These are phyloP conservation scores for Heterobasidion irregulare DNA, from an alignment of 1,284 basidiomycete genomes.

Conservation along the genomic window DNA sequence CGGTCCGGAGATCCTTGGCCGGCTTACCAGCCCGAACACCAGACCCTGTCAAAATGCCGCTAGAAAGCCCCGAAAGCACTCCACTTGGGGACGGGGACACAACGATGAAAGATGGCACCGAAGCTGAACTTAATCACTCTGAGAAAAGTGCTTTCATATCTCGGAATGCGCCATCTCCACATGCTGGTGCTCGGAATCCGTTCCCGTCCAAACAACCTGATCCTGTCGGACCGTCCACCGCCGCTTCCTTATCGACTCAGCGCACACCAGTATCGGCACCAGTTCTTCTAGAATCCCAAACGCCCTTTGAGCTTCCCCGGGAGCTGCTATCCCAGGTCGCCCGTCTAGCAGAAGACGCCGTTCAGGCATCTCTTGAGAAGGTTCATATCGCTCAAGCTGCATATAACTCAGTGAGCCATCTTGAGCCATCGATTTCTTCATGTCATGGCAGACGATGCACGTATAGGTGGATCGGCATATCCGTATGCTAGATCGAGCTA, in stretches of 20 bases:
- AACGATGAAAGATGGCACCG: no score
- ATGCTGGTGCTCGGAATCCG: no score
- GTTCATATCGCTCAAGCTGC: conserved; percentile 62
- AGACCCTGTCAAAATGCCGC: no score
- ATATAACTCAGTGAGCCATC: conserved; percentile 53
- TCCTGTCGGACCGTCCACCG: no score
- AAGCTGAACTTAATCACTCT: no score
- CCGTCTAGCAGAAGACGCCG: conserved; percentile 47
- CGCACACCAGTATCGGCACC: neutral
- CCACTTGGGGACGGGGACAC: no score
- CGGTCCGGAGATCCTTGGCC: no score
- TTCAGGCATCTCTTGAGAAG: conserved; percentile 65
- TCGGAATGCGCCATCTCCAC: no score
- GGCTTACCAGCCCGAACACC: no score
- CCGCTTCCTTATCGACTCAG: neutral
- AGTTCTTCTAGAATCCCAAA: neutral
- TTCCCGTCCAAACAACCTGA: no score
- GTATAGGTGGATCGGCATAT: conserved; percentile 59
- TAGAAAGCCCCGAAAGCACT: no score
- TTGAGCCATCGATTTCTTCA: neutral
- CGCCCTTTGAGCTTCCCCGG: conserved; percentile 18
- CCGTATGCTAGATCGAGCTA: conserved; percentile 64
- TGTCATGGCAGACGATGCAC: neutral
- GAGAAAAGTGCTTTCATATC: no score
- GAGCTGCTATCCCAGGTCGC: conserved; percentile 50